These are phyloP conservation scores for Guadua angustifolia DNA, from an alignment of 176 grass and related monocot species.

Conservation along the genomic window DNA sequence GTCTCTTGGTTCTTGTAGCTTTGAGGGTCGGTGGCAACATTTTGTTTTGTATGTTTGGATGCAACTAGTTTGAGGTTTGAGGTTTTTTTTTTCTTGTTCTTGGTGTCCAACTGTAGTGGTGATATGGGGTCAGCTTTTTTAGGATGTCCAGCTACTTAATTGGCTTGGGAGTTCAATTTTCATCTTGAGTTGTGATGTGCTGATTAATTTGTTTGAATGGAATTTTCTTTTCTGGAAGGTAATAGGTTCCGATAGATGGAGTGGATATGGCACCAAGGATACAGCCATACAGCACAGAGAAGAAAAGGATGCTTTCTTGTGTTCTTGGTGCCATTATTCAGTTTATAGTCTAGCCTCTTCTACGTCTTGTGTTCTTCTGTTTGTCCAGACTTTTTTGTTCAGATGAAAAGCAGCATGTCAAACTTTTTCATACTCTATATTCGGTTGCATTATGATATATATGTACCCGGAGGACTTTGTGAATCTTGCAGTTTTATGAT, in stretches of 20 bases:
- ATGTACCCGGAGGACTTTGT: too few species aligned
- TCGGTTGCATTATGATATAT: neutral
- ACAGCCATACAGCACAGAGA: neutral
- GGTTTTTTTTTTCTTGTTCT: neutral
- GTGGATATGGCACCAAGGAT: neutral
- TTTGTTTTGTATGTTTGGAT: neutral
- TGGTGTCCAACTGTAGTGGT: neutral
- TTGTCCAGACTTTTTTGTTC: neutral
- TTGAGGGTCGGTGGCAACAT: too few species aligned
- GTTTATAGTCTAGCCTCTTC: neutral
- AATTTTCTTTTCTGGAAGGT: neutral
- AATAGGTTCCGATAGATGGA: neutral
- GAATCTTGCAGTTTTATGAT: slow-evolving; percentile 1
- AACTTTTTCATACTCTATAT: neutral
- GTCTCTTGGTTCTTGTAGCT: slow-evolving; percentile 15
- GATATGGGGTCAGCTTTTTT: neutral
- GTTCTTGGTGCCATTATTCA: neutral
- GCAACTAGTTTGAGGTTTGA: neutral
- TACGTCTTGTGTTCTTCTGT: neutral
- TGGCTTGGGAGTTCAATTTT: neutral
- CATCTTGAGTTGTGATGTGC: neutral
- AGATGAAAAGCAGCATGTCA: neutral
- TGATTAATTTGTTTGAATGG: neutral
- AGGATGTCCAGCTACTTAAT: neutral
- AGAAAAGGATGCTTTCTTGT: neutral